These are phyloP conservation scores for Colletotrichum acutatum DNA, from an alignment of 2,329 filamentous ascomycete species.

Conservation along the genomic window DNA sequence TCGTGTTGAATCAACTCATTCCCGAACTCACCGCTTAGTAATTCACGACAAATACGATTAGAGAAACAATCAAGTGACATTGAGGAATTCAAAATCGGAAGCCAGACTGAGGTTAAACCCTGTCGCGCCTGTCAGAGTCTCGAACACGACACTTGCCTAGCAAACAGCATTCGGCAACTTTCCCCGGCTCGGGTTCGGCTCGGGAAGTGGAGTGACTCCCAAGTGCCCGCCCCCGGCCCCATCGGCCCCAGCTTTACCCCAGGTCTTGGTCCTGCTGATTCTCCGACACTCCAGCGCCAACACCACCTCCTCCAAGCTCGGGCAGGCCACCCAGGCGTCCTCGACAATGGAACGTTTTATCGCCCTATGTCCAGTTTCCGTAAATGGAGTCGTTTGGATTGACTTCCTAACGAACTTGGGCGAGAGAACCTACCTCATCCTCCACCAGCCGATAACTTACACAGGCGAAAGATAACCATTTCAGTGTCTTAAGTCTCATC, in stretches of 20 bases:
- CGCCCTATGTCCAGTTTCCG: background rate
- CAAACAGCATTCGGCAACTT: background rate
- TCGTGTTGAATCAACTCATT: background rate
- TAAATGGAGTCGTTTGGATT: slow-evolving; percentile 17
- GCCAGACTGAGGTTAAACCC: background rate
- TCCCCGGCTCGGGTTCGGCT: slow-evolving; percentile 17
- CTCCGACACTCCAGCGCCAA: background rate
- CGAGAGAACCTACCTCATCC: background rate
- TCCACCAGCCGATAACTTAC: background rate
- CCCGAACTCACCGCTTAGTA: background rate
- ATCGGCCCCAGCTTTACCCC: slow-evolving; percentile 21
- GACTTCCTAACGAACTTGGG: background rate
- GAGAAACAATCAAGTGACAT: background rate
- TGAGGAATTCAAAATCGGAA: background rate
- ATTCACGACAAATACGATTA: background rate
- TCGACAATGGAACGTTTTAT: background rate
- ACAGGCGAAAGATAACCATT: background rate
- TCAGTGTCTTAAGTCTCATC: background rate
- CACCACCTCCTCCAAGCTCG: background rate
- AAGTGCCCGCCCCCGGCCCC: slow-evolving; percentile 2
- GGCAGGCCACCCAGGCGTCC: background rate
- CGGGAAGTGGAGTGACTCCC: slow-evolving; percentile 18
- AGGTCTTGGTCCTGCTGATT: background rate
- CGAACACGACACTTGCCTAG: background rate
- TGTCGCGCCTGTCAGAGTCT: background rate